Base-by-base conservation (phyloP, 1,139 yeast species). In the Candida glucosophila region DNA sequence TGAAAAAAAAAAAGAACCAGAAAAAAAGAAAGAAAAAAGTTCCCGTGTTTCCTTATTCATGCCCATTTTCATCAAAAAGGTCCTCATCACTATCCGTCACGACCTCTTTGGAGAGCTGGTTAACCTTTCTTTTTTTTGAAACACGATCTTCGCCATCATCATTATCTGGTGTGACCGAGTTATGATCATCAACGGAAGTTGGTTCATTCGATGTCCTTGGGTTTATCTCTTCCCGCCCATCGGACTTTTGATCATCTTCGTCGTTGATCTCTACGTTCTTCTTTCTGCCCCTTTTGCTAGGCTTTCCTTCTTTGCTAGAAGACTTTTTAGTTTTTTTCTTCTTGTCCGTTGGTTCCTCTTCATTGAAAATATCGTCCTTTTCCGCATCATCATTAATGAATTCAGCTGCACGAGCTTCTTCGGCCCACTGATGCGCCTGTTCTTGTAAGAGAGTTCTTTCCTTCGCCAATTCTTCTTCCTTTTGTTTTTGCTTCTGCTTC, bases 361-460 rank as follows among this genome's bases (percentile, higher is more conserved):
- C 62, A 15, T 52, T 42, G 29, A 50, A 50, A 24, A 43, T 39
- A 17, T 43, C 40, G 18, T 53, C 56, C 24, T 52, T 52, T 23
- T 58, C 59, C 14, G 52, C 56, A 4, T 54, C 58, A 5, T 55
- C 64, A 12, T 55, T 60, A 6, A 42, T 63, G 5, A 44, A 44
- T 13, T 53, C 46, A 24, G 47, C 44, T 40, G 46, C 38, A 33
- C 67, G 48, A 23, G 72, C 58, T 38, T 70, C 71, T 45, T 74
- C 79, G 19, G 80, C 81, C 90, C 92, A 77, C 46, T 78, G 77
- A 40, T 73, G 73, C 5, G 94, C 92, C 47, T 83, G 90, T 39
- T 78, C 85, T 46, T 81, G 93, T 29, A 83, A 60, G 30, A 59
- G 67, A 34, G 68, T 70, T 46, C 88, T 73, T 47, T 85, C 92